phyloP scores from a whole-genome alignment of 1,139 yeast genomes.

The Pichia sp. region DNA sequence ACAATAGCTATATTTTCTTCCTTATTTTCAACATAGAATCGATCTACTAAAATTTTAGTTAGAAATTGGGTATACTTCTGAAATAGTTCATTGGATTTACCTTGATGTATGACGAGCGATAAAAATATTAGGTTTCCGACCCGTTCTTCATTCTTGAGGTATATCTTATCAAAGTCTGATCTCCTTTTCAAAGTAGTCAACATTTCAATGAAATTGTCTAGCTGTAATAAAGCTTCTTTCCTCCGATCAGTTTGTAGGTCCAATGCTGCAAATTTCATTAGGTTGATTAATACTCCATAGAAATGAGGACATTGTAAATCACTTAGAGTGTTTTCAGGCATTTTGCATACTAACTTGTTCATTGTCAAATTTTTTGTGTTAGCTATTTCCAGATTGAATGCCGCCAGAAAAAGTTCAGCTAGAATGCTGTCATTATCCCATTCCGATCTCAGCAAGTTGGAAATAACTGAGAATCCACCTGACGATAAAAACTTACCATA shows the following conservation, averaged over 20 bases:
- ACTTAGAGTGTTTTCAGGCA: not conserved
- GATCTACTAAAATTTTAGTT: slow-evolving; percentile 12
- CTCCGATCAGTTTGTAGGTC: not conserved
- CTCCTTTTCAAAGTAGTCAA: not conserved
- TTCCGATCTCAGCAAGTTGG: slow-evolving; percentile 42
- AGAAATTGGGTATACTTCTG: slow-evolving; percentile 8
- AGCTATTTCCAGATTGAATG: not conserved
- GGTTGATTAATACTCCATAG: slow-evolving; percentile 11
- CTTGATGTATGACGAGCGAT: slow-evolving; percentile 1
- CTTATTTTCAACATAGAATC: slow-evolving; percentile 10
- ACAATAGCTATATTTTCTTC: slow-evolving; percentile 5
- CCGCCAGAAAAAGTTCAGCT: not conserved
- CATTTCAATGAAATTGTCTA: slow-evolving; percentile 1
- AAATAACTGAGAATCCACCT: slow-evolving; percentile 53
- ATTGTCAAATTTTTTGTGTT: not conserved
- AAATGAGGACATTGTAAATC: slow-evolving; percentile 10
- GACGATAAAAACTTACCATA: slow-evolving; percentile 42
- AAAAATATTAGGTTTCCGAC: slow-evolving; percentile 13
- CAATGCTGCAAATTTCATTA: slow-evolving; percentile 15
- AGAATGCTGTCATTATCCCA: slow-evolving; percentile 38
- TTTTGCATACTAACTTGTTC: not conserved
- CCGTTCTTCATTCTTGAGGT: slow-evolving; percentile 4
- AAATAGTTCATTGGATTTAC: not conserved
- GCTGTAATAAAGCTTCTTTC: not conserved
- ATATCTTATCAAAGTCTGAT: not conserved